These are phyloP conservation scores for Penicillium egyptiacum DNA, from an alignment of 495 filamentous ascomycete species.

Conservation along the genomic window DNA sequence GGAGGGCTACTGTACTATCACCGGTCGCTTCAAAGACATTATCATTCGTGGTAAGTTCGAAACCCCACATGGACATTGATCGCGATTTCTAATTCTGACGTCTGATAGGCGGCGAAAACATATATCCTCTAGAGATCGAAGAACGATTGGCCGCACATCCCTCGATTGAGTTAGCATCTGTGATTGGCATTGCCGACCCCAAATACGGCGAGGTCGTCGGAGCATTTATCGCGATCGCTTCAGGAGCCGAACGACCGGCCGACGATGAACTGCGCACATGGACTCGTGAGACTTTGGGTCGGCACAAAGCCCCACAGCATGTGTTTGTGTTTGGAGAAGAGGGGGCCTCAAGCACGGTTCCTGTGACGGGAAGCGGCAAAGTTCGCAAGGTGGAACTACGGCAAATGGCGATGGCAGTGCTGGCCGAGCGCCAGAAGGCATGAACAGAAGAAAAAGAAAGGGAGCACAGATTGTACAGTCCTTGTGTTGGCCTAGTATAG, in stretches of 20 bases:
- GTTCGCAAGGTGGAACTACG: constrained; percentile 68
- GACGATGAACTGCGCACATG: constrained; percentile 57
- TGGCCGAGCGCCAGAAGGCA: constrained; percentile 29
- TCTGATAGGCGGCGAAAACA: constrained; percentile 68
- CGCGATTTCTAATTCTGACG: neutral
- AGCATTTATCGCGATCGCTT: constrained; percentile 52
- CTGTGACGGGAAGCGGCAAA: constrained; percentile 71
- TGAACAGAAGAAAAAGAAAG: neutral
- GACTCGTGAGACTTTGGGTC: constrained; percentile 59
- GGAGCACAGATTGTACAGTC: neutral
- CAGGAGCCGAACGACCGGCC: constrained; percentile 34
- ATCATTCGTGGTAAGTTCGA: constrained; percentile 65
- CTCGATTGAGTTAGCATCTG: constrained; percentile 54
- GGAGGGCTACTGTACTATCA: constrained; percentile 63
- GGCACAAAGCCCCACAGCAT: constrained; percentile 66
- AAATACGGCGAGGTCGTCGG: constrained; percentile 69
- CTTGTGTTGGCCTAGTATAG: neutral
- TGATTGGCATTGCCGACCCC: constrained; percentile 61
- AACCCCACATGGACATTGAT: neutral
- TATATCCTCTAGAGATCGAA: constrained; percentile 73
- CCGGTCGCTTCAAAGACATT: constrained; percentile 78
- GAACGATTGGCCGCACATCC: constrained; percentile 61
- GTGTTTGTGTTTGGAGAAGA: constrained; percentile 65
- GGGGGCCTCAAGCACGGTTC: constrained; percentile 54
- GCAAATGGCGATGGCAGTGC: constrained; percentile 51